Evolutionary conservation across 176 grass and related monocot genomes (phyloP).

Genomic region (Triticum aestivum): IWGSC_CS_RefSeq_v2.1 NC_057808.1:378609897-378610396

Average conservation of each 20-base stretch:
- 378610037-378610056: not conserved
- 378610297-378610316: conserved; percentile 4
- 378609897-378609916: not conserved
- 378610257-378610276: not conserved
- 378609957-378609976: not conserved
- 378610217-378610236: not conserved
- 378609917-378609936: not conserved
- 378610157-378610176: not conserved
- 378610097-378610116: not conserved
- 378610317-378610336: not conserved
- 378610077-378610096: not conserved
- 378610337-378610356: not conserved
- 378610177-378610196: not conserved
- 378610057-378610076: not conserved
- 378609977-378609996: not conserved
- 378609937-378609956: not conserved
- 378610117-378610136: not conserved
- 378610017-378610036: conserved; percentile 7
- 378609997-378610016: conserved; percentile 17
- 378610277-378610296: not conserved
- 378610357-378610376: not conserved
- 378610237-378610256: not conserved
- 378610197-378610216: not conserved
- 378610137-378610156: not conserved
- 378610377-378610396: conserved; percentile 8